Percentiles rank a stretch among this genome's conserved stretches.
These are phyloP conservation scores for Arthroderma uncinatum DNA, from an alignment of 2,329 filamentous ascomycete genomes.

Conservation along the genomic window DNA sequence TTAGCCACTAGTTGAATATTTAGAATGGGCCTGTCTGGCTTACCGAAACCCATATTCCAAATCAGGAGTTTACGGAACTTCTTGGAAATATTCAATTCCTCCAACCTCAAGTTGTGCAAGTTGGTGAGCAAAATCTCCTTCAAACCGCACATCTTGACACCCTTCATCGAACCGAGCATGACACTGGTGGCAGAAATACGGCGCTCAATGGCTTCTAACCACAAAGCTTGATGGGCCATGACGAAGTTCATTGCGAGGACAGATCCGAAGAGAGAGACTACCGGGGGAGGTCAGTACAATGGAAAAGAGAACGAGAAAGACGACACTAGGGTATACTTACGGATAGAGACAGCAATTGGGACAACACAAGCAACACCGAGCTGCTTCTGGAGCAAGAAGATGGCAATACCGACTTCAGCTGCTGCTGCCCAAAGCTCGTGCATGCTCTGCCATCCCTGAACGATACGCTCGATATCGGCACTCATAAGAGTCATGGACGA, in stretches of 20 bases:
- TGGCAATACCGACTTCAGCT: slow-evolving; percentile 36
- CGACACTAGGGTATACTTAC: slow-evolving; percentile 19
- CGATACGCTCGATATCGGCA: slow-evolving; percentile 37
- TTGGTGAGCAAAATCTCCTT: slow-evolving; percentile 30
- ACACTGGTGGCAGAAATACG: slow-evolving; percentile 40
- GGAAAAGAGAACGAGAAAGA: slow-evolving; percentile 4
- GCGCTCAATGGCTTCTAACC: slow-evolving; percentile 42
- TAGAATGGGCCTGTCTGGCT: slow-evolving; percentile 12
- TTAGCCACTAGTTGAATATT: slow-evolving; percentile 15
- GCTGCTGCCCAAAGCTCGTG: slow-evolving; percentile 39
- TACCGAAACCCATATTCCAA: slow-evolving; percentile 32
- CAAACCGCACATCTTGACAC: slow-evolving; percentile 42
- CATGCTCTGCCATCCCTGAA: slow-evolving; percentile 31
- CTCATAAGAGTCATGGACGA: slow-evolving; percentile 37
- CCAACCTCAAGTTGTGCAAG: slow-evolving; percentile 30
- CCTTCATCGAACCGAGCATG: slow-evolving; percentile 42
- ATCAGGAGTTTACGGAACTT: slow-evolving; percentile 33
- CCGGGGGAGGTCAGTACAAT: background rate
- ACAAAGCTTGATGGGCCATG: slow-evolving; percentile 33
- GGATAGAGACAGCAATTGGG: slow-evolving; percentile 35
- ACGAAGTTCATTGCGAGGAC: slow-evolving; percentile 29
- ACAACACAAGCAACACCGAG: slow-evolving; percentile 36
- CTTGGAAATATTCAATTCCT: slow-evolving; percentile 34
- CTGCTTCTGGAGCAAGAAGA: slow-evolving; percentile 33
- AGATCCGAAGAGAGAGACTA: slow-evolving; percentile 28